Evolutionary conservation across 179 eudicot genomes (phyloP).

Genomic region (Silene vulgaris): DNA sequence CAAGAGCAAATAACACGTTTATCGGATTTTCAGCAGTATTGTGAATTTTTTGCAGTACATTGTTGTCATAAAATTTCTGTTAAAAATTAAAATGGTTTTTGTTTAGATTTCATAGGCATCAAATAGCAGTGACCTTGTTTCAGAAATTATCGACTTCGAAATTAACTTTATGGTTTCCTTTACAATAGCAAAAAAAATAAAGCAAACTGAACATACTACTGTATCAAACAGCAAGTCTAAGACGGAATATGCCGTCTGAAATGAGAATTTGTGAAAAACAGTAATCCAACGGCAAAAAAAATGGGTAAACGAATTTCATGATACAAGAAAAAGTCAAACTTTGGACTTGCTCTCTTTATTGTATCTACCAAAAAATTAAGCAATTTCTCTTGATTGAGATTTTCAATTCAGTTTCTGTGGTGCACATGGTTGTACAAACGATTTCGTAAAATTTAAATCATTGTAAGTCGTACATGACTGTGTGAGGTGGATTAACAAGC

Average conservation of each 20-base stretch:
- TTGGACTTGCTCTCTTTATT: not conserved
- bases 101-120: not conserved
- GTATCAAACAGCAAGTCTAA: too few relatives aligned
- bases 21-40: not conserved
- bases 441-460: not conserved
- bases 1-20: constrained; percentile 4
- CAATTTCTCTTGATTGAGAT: constrained; percentile 10
- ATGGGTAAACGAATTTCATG: not conserved
- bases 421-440: constrained; percentile 9
- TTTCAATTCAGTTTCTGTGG: constrained; percentile 5
- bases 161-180: not conserved
- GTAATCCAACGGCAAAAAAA: not conserved
- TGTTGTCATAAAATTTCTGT: not conserved
- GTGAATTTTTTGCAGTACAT: not conserved
- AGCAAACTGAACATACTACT: not conserved
- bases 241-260: too few relatives aligned
- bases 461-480: constrained; percentile 1
- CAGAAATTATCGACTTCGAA: not conserved
- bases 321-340: not conserved
- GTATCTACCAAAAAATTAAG: not conserved
- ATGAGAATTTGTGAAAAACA: not conserved
- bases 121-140: not conserved
- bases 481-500: not conserved
- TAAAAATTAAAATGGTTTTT: not conserved
- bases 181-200: not conserved